Conservation (phyloP, 2,329 filamentous ascomycete genomes). For the Oidium heveae region DNA sequence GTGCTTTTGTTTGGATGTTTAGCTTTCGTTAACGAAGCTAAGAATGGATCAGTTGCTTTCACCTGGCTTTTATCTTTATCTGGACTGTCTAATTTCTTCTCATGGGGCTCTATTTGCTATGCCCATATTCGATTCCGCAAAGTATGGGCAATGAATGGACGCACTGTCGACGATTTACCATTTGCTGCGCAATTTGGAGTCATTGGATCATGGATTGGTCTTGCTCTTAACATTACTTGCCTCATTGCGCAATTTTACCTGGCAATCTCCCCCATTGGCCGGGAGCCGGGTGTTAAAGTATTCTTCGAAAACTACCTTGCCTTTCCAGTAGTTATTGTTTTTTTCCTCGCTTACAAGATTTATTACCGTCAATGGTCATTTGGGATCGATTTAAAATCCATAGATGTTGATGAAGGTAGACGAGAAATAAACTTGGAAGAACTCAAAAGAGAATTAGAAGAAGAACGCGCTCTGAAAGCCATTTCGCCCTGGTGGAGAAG, state of each 20-base stretch:
- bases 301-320: no score
- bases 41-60: conserved; percentile 23
- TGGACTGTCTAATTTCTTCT: conserved; percentile 48
- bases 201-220: conserved; percentile 41
- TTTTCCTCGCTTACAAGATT: no score
- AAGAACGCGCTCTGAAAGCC: no score
- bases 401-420: no score
- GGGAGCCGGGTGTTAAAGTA: conserved; percentile 16
- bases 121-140: conserved; percentile 40
- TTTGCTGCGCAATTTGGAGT: conserved; percentile 27
- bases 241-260: conserved; percentile 29
- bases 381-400: no score
- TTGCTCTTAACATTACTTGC: conserved; percentile 39
- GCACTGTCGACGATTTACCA: conserved; percentile 22
- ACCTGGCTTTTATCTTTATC: conserved; percentile 45
- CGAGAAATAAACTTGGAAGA: no score
- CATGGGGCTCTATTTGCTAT: conserved; percentile 44
- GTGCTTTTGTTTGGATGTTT: conserved; percentile 30
- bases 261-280: conserved; percentile 24
- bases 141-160: conserved; percentile 33
- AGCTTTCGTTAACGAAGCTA: conserved; percentile 28
- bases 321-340: no score
- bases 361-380: no score
- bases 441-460: no score
- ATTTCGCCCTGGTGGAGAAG: no score